Evolutionary conservation across 2,329 filamentous ascomycete species (phyloP).

Genomic region (Triangularia verruculosa): DNA sequence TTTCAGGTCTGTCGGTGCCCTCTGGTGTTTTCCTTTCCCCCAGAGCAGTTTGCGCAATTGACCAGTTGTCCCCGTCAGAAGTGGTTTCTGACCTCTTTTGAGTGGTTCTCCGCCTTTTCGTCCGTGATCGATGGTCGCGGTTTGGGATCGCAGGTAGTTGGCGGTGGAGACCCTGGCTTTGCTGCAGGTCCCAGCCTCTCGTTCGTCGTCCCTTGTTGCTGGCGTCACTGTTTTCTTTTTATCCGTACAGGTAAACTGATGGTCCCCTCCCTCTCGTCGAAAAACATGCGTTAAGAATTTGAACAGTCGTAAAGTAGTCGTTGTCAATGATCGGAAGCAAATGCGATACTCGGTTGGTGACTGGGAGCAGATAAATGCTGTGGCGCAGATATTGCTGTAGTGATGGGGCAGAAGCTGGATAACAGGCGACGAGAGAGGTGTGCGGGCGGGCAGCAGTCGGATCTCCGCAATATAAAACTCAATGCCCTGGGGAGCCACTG

Average conservation of each 20-base stretch:
- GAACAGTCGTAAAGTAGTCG: background rate
- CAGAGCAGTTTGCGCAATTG: conserved; percentile 1
- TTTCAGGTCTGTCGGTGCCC: background rate
- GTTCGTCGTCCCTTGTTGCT: background rate
- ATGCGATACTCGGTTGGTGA: background rate
- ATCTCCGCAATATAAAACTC: conserved; percentile 32
- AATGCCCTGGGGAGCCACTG: conserved; percentile 24
- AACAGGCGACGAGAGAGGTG: conserved; percentile 11
- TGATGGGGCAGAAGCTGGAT: conserved; percentile 18
- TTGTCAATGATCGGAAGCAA: background rate
- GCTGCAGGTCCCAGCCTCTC: background rate
- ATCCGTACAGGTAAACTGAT: background rate
- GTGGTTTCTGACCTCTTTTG: background rate
- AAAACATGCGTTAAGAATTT: background rate
- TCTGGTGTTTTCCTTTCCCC: background rate
- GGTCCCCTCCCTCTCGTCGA: background rate
- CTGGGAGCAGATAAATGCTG: background rate
- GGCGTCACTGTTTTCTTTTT: background rate
- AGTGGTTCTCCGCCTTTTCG: background rate
- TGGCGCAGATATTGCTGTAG: conserved; percentile 21
- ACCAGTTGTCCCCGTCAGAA: background rate
- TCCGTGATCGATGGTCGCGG: background rate
- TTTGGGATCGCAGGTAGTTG: background rate
- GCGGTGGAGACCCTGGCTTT: background rate
- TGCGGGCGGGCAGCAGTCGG: conserved; percentile 17